These are phyloP conservation scores for Leucocoprinus leucothites DNA, from an alignment of 768 basidiomycete genomes.

Conservation along the genomic window DNA sequence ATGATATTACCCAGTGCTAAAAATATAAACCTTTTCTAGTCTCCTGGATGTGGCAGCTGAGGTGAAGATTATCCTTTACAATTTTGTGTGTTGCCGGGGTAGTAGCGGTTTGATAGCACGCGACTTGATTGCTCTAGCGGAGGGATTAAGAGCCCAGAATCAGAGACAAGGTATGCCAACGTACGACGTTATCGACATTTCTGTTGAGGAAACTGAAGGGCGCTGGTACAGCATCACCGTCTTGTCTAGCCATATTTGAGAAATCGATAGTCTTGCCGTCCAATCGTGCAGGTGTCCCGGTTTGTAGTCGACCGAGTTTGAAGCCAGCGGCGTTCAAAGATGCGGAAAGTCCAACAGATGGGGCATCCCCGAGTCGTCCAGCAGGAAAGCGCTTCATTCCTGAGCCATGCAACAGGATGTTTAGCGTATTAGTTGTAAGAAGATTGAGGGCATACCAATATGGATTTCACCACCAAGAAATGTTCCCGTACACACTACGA, in stretches of 20 bases:
- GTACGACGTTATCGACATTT: constrained; percentile 68
- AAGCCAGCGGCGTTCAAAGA: constrained; percentile 77
- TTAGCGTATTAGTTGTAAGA: not conserved
- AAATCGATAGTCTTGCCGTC: constrained; percentile 72
- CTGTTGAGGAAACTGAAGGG: constrained; percentile 78
- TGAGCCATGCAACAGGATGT: constrained; percentile 18
- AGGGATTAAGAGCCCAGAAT: not conserved
- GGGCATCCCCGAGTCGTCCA: constrained; percentile 70
- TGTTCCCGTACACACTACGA: constrained; percentile 89
- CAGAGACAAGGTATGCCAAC: constrained; percentile 15
- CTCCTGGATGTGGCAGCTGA: constrained; percentile 84
- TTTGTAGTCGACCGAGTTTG: constrained; percentile 79
- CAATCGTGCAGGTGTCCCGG: constrained; percentile 82
- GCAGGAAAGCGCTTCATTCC: constrained; percentile 76
- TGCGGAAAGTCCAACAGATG: constrained; percentile 70
- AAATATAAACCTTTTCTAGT: constrained; percentile 65
- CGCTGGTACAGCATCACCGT: constrained; percentile 59
- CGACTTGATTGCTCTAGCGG: constrained; percentile 64
- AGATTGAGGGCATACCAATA: constrained; percentile 51
- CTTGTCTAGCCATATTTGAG: constrained; percentile 52
- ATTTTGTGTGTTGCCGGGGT: constrained; percentile 71
- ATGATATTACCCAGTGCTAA: not conserved
- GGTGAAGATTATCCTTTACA: constrained; percentile 72
- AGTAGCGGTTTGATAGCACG: constrained; percentile 72
- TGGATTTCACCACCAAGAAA: constrained; percentile 92